phyloP scores from a whole-genome alignment of 2,329 filamentous ascomycete species.

The Penicillium brasilianum region DNA sequence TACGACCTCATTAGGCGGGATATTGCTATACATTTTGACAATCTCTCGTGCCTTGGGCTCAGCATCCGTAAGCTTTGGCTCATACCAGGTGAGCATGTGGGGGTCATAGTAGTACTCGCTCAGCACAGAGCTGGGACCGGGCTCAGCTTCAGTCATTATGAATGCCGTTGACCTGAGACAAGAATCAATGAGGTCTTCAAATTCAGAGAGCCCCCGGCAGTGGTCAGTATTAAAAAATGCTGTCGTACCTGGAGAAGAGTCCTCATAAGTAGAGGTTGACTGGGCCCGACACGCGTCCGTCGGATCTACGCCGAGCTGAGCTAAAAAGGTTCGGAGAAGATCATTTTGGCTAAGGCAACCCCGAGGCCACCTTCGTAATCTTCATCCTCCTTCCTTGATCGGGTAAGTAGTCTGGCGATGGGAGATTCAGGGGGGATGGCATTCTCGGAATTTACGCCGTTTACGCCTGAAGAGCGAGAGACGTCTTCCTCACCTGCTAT shows the following conservation, averaged over 20 bases:
- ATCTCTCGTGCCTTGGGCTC: slow-evolving; percentile 26
- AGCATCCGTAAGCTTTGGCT: slow-evolving; percentile 16
- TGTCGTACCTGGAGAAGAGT: not conserved
- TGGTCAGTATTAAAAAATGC: not conserved
- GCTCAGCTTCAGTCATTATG: slow-evolving; percentile 24
- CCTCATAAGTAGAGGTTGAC: too few relatives aligned
- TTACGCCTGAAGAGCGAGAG: too few relatives aligned
- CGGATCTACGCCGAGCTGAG: not conserved
- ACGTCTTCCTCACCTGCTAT: not conserved
- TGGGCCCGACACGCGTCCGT: not conserved
- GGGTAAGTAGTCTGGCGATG: not conserved
- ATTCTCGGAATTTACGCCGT: not conserved
- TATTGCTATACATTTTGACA: slow-evolving; percentile 27
- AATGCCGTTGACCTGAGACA: not conserved
- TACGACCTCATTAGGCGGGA: slow-evolving; percentile 19
- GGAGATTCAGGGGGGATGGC: too few relatives aligned
- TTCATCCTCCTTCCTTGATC: not conserved
- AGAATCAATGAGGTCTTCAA: not conserved
- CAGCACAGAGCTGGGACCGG: slow-evolving; percentile 19
- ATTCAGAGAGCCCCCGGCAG: not conserved
- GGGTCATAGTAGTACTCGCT: slow-evolving; percentile 18
- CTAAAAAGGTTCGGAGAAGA: not conserved
- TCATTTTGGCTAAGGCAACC: not conserved
- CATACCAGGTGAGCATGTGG: slow-evolving; percentile 26
- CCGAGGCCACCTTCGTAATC: not conserved